phyloP scores from a whole-genome alignment of 2,329 filamentous ascomycete species.

The Talaromyces piceae region DNA sequence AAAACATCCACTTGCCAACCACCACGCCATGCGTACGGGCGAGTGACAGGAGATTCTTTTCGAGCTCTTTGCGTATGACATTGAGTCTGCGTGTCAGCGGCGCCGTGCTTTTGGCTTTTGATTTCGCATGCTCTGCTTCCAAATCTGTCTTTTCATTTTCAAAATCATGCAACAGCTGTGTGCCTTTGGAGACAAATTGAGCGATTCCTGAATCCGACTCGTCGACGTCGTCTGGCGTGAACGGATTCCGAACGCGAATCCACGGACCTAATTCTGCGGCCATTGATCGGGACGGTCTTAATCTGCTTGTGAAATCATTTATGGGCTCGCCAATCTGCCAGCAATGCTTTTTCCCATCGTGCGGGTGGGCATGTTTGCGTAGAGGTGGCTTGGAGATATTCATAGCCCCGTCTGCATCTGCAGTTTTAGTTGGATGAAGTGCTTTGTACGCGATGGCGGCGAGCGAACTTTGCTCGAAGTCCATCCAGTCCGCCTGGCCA shows the following conservation, averaged over 20 bases:
- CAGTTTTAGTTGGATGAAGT: constrained; percentile 4
- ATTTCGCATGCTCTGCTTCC: constrained; percentile 38
- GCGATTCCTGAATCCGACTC: constrained; percentile 33
- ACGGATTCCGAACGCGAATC: constrained; percentile 66
- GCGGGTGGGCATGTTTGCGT: constrained; percentile 1
- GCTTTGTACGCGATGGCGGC: constrained; percentile 27
- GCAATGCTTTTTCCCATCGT: constrained; percentile 11
- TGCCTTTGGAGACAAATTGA: constrained; percentile 48
- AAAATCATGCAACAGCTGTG: constrained; percentile 47
- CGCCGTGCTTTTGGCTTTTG: constrained; percentile 22
- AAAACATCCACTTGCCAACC: constrained; percentile 52
- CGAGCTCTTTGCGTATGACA: constrained; percentile 36
- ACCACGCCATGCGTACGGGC: constrained; percentile 54
- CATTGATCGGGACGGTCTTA: constrained; percentile 59
- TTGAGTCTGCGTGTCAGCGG: constrained; percentile 31
- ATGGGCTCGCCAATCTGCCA: constrained; percentile 60
- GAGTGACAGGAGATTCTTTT: constrained; percentile 51
- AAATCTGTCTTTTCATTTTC: constrained; percentile 42
- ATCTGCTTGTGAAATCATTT: constrained; percentile 57
- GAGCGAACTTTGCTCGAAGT: constrained; percentile 22
- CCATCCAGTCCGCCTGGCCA: constrained; percentile 43
- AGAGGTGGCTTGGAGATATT: not conserved
- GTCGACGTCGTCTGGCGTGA: constrained; percentile 31
- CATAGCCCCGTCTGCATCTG: constrained; percentile 1
- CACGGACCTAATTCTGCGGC: constrained; percentile 47